phyloP scores from a whole-genome alignment of 2,329 filamentous ascomycete species.

The Cryoendolithus antarcticus region DNA sequence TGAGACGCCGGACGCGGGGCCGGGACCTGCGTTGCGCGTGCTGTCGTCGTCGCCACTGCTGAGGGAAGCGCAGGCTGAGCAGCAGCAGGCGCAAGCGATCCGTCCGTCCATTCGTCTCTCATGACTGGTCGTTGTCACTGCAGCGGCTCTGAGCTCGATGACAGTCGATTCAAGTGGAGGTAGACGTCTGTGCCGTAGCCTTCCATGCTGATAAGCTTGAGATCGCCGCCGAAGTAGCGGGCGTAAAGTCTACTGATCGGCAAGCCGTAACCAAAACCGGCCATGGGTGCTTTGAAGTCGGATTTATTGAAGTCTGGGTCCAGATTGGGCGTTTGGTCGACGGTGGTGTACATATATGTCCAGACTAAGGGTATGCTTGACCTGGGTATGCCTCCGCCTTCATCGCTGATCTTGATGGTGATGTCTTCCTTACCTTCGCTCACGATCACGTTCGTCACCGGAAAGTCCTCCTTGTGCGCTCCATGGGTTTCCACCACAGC shows the following conservation, averaged over 20 bases:
- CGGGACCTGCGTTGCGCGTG: slow-evolving; percentile 3
- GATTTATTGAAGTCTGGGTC: slow-evolving; percentile 98
- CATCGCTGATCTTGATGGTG: slow-evolving; percentile 95
- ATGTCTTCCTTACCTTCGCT: slow-evolving; percentile 98
- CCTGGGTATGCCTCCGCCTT: slow-evolving; percentile 88
- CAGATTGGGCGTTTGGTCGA: slow-evolving; percentile 85
- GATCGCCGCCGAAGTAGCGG: slow-evolving; percentile 89
- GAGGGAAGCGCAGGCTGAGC: slow-evolving; percentile 20
- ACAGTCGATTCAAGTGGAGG: slow-evolving; percentile 89
- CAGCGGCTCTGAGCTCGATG: slow-evolving; percentile 87
- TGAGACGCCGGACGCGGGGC: slow-evolving; percentile 30
- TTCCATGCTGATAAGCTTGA: slow-evolving; percentile 99
- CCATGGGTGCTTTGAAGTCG: slow-evolving; percentile 99
- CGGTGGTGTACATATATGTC: slow-evolving; percentile 99
- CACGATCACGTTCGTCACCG: slow-evolving; percentile 92
- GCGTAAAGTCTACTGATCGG: slow-evolving; percentile 92
- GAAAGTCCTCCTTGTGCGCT: slow-evolving; percentile 89
- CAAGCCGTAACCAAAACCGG: slow-evolving; percentile 93
- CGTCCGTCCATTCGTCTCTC: slow-evolving; percentile 51
- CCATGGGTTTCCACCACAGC: slow-evolving; percentile 94
- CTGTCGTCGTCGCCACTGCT: slow-evolving; percentile 18
- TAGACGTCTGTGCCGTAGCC: slow-evolving; percentile 99
- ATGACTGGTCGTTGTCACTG: slow-evolving; percentile 88
- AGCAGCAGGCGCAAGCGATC: background rate
- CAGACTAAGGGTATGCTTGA: slow-evolving; percentile 94